Base-by-base conservation (phyloP, 257 asterid genomes). In the Fraxinus excelsior region DNA sequence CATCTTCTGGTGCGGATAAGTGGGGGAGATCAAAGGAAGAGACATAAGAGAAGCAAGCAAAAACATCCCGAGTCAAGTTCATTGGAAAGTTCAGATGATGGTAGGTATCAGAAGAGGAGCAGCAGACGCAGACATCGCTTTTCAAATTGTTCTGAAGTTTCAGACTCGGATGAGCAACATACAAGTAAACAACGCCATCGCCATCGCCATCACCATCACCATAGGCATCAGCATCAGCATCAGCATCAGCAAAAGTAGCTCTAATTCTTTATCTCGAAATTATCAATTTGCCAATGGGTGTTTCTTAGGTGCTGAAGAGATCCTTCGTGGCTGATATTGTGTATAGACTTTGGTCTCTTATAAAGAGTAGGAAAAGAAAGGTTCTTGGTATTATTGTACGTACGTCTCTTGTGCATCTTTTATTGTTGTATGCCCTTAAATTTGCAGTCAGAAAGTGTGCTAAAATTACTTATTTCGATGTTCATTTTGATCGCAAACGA, bases 51-150 rank as follows among this genome's bases (percentile, higher is more conserved):
- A 67, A 84, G 86, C 84, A 84, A 81, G 56, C 77, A 37, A 69
- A 82, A 86, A 74, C 84, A 71, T 77, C 70, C 81, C 0, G 85
- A 85, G 77, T 81, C 84, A 0, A 82, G 82, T 72, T 80, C 90
- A 64, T 80, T 89, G 0, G 96, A 86, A 42, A 77, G 81, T 74
- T 82, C 88, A 18, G 97, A 92, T 26, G 76, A 56, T 67, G 80
- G 74, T 70, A 75, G 86, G 80, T 89, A 75, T 72, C 81, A 23
- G 31, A 83, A 76, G 76, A 84, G 90, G 75, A 83, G 90, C 76
- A 73, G 53, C 67, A 81, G 72, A 67, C 80, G 66, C 81, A 85
- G 69, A 71, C 82, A 81, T 80, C 78, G 79, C 21, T 69, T 46
- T 73, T 70, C 80, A 16, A 79, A 85, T 74, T 79, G 84, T 51